phyloP scores from a whole-genome alignment of 2,329 filamentous ascomycete species.

The Aspergillus terreus region DNA sequence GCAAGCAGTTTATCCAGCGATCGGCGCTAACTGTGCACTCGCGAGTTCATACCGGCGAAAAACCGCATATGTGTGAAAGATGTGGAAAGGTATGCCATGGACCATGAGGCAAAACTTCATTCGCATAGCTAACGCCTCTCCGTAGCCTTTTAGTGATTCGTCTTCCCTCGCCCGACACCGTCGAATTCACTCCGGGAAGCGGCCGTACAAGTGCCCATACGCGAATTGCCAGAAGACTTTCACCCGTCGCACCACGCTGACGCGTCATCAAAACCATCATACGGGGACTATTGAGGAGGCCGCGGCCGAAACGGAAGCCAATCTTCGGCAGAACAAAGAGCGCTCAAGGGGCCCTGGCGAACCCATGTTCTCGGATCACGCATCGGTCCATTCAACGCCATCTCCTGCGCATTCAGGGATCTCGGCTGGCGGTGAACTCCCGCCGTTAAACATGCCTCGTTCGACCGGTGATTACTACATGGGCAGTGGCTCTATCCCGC shows the following conservation, averaged over 20 bases:
- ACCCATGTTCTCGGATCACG: slow-evolving; percentile 42
- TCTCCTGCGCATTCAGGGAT: slow-evolving; percentile 80
- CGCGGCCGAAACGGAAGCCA: slow-evolving; percentile 81
- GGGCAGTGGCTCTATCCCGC: slow-evolving; percentile 72
- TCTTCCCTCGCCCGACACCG: slow-evolving; percentile 91
- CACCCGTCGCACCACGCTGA: slow-evolving; percentile 89
- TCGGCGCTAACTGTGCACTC: slow-evolving; percentile 93
- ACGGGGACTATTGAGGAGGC: slow-evolving; percentile 94
- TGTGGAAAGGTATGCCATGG: slow-evolving; percentile 76
- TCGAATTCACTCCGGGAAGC: slow-evolving; percentile 89
- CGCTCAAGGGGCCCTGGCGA: slow-evolving; percentile 34
- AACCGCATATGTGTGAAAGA: slow-evolving; percentile 95
- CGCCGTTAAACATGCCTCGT: slow-evolving; percentile 66
- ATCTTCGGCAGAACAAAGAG: slow-evolving; percentile 59
- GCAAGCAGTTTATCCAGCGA: slow-evolving; percentile 95
- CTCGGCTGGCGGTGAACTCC: slow-evolving; percentile 73
- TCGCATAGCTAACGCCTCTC: neutral
- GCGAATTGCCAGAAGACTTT: slow-evolving; percentile 99
- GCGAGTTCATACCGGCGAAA: slow-evolving; percentile 94
- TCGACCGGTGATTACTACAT: slow-evolving; percentile 71
- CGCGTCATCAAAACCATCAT: slow-evolving; percentile 92
- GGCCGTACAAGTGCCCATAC: slow-evolving; percentile 96
- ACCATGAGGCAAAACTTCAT: neutral
- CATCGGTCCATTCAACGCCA: slow-evolving; percentile 60
- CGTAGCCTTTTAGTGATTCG: slow-evolving; percentile 89